phyloP scores from a whole-genome alignment of 2,329 filamentous ascomycete genomes.

The Phoma sp. region DNA sequence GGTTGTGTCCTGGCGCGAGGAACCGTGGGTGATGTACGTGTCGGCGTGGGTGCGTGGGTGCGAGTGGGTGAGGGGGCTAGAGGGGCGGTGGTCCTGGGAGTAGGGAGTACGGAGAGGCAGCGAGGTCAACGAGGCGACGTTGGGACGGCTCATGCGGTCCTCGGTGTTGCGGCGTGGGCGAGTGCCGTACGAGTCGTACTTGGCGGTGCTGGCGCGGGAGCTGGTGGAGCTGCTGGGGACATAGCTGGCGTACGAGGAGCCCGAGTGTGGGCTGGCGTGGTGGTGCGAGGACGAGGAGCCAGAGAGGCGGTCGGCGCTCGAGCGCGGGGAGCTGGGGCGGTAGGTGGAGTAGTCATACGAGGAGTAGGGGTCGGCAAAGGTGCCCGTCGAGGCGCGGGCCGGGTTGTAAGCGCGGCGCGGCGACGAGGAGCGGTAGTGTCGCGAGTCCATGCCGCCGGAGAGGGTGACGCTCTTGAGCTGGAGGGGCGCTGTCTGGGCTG shows the following conservation, averaged over 20 bases:
- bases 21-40: constrained; percentile 47
- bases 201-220: constrained; percentile 37
- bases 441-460: constrained; percentile 41
- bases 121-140: constrained; percentile 38
- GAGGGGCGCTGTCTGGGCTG: constrained; percentile 29
- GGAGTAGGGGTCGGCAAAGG: constrained; percentile 41
- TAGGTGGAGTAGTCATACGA: constrained; percentile 29
- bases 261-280: constrained; percentile 2
- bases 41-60: constrained; percentile 40
- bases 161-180: constrained; percentile 55
- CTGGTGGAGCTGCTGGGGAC: constrained; percentile 34
- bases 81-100: constrained; percentile 40
- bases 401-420: constrained; percentile 44
- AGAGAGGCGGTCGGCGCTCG: constrained; percentile 42
- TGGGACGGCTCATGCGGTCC: constrained; percentile 44
- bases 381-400: constrained; percentile 46
- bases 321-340: constrained; percentile 42
- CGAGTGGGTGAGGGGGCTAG: constrained; percentile 50
- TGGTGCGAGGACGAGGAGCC: constrained; percentile 28
- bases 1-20: constrained; percentile 22
- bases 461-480: constrained; percentile 31
- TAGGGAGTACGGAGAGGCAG: constrained; percentile 44
- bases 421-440: constrained; percentile 44
- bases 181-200: constrained; percentile 54
- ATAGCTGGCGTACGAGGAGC: constrained; percentile 27